Conservation (phyloP, 2,329 filamentous ascomycete genomes). For the Neoscytalidium dimidiatum region DNA sequence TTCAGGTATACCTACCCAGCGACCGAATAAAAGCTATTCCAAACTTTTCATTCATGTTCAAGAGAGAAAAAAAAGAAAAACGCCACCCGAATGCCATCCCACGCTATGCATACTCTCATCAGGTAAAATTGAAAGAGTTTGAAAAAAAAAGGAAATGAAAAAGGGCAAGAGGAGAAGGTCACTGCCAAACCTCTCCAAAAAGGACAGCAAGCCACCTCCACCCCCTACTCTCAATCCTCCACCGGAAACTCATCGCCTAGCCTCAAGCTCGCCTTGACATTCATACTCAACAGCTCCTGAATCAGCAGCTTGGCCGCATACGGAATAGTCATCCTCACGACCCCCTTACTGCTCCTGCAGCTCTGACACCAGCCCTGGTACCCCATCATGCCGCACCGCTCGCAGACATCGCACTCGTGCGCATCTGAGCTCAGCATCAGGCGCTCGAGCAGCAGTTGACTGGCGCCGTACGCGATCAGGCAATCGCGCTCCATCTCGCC, state of each 20-base stretch:
- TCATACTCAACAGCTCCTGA: conserved; percentile 97
- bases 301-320: conserved; percentile 96
- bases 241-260: conserved; percentile 88
- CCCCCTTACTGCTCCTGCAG: conserved; percentile 80
- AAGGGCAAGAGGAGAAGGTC: too few relatives aligned
- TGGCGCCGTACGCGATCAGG: conserved; percentile 93
- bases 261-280: conserved; percentile 89
- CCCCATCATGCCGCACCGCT: conserved; percentile 91
- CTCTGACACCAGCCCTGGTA: conserved; percentile 94
- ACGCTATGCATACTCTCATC: too few relatives aligned
- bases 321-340: conserved; percentile 93
- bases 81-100: too few relatives aligned
- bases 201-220: background rate
- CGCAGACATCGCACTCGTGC: conserved; percentile 90
- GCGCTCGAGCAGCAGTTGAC: conserved; percentile 86
- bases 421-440: conserved; percentile 94
- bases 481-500: conserved; percentile 99
- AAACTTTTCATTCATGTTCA: too few relatives aligned
- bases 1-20: too few relatives aligned
- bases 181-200: background rate
- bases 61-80: too few relatives aligned
- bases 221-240: background rate
- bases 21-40: too few relatives aligned
- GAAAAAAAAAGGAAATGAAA: too few relatives aligned
- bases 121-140: too few relatives aligned